Evolutionary conservation across 1,284 basidiomycete species (phyloP).

Genomic region (Chiua sp.): DNA sequence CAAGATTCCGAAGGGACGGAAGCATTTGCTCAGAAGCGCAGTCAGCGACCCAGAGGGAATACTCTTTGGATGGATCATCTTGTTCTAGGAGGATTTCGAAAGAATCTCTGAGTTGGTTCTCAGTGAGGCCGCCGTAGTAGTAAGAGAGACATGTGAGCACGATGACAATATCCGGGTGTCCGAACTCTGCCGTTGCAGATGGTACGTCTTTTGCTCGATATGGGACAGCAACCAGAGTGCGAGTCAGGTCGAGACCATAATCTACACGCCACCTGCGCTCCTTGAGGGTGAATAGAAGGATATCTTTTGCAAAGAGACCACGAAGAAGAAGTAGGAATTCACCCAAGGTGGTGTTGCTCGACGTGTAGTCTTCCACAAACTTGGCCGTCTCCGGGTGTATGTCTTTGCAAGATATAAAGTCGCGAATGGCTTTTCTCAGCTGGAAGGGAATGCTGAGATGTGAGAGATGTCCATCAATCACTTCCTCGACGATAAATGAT

Average conservation of each 20-base stretch:
- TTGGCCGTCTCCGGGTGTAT: slow-evolving; percentile 23
- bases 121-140: slow-evolving; percentile 43
- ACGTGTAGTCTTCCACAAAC: slow-evolving; percentile 16
- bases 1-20: slow-evolving; percentile 7
- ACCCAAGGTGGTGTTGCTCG: slow-evolving; percentile 10
- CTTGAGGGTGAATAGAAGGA: slow-evolving; percentile 34
- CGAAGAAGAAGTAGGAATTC: slow-evolving; percentile 44
- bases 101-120: slow-evolving; percentile 42
- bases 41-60: slow-evolving; percentile 45
- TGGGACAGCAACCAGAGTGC: slow-evolving; percentile 56
- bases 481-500: slow-evolving; percentile 24
- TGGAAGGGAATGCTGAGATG: slow-evolving; percentile 17
- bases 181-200: slow-evolving; percentile 54
- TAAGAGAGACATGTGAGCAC: slow-evolving; percentile 45
- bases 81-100: slow-evolving; percentile 47
- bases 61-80: slow-evolving; percentile 49
- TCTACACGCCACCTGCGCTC: slow-evolving; percentile 55
- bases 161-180: slow-evolving; percentile 56
- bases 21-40: slow-evolving; percentile 15
- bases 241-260: slow-evolving; percentile 49
- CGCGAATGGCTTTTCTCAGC: slow-evolving; percentile 18
- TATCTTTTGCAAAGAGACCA: slow-evolving; percentile 41
- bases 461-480: slow-evolving; percentile 27
- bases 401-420: slow-evolving; percentile 24
- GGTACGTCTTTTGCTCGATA: slow-evolving; percentile 60